Percentiles rank a stretch among this genome's conserved stretches.
These are phyloP conservation scores for Geranomyces variabilis DNA, from an alignment of 192 early-diverging fungal species.

Conservation along the genomic window DNA sequence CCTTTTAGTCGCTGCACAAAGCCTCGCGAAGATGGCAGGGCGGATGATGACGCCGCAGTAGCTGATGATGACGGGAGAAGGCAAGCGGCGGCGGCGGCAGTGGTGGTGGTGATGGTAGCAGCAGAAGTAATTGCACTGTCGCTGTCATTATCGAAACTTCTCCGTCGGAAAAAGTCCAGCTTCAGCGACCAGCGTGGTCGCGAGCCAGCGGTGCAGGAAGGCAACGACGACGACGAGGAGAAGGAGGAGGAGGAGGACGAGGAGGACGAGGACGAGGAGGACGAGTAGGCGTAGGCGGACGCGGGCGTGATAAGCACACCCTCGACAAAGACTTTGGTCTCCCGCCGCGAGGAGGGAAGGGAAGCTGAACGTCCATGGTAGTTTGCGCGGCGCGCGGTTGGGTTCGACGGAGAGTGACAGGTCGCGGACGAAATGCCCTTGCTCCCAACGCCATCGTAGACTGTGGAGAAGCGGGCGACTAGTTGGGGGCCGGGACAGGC, in stretches of 20 bases:
- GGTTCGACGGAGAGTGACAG: too few relatives aligned
- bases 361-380: not conserved
- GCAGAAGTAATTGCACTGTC: too few relatives aligned
- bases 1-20: not conserved
- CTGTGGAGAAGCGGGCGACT: conserved; percentile 16
- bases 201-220: not conserved
- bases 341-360: not conserved
- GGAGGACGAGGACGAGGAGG: not conserved
- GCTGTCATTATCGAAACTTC: too few relatives aligned
- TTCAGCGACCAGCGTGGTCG: not conserved
- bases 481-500: conserved; percentile 24
- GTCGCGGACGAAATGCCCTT: conserved; percentile 15
- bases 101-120: too few relatives aligned
- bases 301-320: not conserved
- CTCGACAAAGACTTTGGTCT: too few relatives aligned
- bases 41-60: too few relatives aligned
- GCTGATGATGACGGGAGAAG: too few relatives aligned
- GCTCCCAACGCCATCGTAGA: conserved; percentile 24
- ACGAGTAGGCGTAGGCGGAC: not conserved
- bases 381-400: not conserved
- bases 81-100: too few relatives aligned
- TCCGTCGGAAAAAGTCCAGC: not conserved
- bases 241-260: too few relatives aligned
- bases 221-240: too few relatives aligned
- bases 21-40: too few relatives aligned